Evolutionary conservation across 1,139 yeast species (phyloP), one percentile per base, ranked within the genome.

Genomic region (Blastobotrys buckinghamii): DNA sequence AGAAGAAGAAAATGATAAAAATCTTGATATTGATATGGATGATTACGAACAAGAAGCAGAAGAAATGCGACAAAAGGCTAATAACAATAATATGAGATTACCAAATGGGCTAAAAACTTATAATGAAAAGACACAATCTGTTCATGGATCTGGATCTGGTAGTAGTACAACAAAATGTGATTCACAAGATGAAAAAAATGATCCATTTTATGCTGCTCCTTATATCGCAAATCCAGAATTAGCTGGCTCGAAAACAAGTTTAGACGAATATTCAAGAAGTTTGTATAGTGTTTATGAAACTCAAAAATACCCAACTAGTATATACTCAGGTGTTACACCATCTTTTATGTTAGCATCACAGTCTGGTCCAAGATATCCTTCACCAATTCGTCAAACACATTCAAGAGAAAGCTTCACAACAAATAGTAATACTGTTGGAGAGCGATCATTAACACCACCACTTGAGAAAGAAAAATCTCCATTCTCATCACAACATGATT

Each of bases 1-100:
- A 48, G 74, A 70, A 50, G 73, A 69, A 49, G 64, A 61, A 38
- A 58, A 53, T 4, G 59, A 62, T 56, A 61, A 61, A 26, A 73
- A 69, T 53, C 56, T 63, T 43, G 71, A 68, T 53, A 50, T 61
- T 42, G 67, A 62, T 39, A 51, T 56, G 47, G 55, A 51, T 17
- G 60, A 54, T 36, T 54, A 52, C 38, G 56, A 49, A 16, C 13
- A 37, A 15, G 29, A 19, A 17, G 17, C 38, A 6, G 12, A 10
- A 19, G n/a, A 34, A n/a, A 19, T 34, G 20, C 38, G n/a, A 20
- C 26, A 17, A n/a, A 26, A 17, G 19, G 17, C 20, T 4, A 10
- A 37, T 8, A 19, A 9, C 9, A 10, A 27, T 41, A 6, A 26
- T n/a, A 22, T 39, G 38, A 37, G 19, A 20, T 27, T 39, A 9